Conservation (phyloP, 2,329 filamentous ascomycete species). For the Corinectria fuckeliana region DNA sequence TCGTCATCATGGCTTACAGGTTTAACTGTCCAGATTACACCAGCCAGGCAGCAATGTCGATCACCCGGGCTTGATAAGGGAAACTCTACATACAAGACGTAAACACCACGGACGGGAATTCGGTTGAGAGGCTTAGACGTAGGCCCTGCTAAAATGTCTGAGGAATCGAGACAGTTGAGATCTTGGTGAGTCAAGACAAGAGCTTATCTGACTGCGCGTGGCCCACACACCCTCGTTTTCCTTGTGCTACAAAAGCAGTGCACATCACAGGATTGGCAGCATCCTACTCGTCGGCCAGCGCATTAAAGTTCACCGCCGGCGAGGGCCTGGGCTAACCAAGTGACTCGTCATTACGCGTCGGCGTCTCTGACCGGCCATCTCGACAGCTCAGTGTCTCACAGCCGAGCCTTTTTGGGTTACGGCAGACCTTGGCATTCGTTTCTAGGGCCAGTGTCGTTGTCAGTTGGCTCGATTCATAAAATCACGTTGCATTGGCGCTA, state of each 20-base stretch:
- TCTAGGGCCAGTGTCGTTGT: background rate
- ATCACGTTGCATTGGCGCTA: background rate
- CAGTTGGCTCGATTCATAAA: background rate
- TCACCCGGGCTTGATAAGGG: constrained; percentile 7
- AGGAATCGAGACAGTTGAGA: constrained; percentile 16
- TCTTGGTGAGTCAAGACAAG: constrained; percentile 5
- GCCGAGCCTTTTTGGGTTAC: background rate
- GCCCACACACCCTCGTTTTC: constrained; percentile 2
- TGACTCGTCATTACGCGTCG: background rate
- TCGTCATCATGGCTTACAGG: constrained; percentile 5
- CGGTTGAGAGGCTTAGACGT: background rate
- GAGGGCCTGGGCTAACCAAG: background rate
- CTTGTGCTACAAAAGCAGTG: background rate
- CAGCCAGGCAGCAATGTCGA: constrained; percentile 6
- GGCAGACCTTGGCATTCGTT: background rate
- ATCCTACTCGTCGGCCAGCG: background rate
- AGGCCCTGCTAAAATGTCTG: constrained; percentile 1
- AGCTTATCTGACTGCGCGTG: constrained; percentile 2
- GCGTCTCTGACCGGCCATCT: background rate
- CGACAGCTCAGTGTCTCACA: too few species aligned
- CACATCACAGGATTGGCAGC: background rate
- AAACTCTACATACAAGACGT: background rate
- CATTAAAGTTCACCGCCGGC: constrained; percentile 2
- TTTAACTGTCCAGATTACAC: background rate
- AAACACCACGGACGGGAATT: background rate